phyloP scores from a whole-genome alignment of 148 eudicot genomes.

The Fagopyrum homotropicum region DNA sequence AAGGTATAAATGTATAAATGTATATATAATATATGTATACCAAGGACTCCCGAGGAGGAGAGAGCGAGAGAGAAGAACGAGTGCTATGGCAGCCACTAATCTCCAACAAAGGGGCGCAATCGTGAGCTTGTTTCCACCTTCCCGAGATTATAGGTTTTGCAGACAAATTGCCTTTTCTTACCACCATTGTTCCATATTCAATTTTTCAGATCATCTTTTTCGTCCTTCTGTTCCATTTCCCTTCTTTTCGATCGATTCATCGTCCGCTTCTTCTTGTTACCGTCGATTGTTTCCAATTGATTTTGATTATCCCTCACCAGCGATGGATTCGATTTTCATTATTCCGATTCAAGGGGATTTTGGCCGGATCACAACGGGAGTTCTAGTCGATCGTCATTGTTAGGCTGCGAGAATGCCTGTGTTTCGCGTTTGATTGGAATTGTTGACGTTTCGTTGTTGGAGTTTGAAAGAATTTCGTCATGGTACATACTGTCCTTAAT shows the following conservation, averaged over 20 bases:
- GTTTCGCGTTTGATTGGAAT: background rate
- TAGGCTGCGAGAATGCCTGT: conserved; percentile 2
- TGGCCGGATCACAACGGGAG: background rate
- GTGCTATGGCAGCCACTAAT: conserved; percentile 28
- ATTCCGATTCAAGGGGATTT: background rate
- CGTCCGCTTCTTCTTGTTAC: background rate
- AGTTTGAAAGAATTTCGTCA: conserved; percentile 6
- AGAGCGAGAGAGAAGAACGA: conserved; percentile 14
- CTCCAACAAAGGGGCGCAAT: conserved; percentile 18
- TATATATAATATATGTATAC: no score
- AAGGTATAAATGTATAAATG: no score
- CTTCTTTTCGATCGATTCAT: background rate
- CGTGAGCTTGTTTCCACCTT: conserved; percentile 18
- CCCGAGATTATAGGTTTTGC: conserved; percentile 19
- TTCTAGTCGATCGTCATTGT: background rate
- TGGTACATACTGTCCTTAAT: background rate
- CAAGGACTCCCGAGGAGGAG: conserved; percentile 2
- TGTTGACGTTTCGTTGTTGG: background rate
- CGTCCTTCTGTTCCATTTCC: background rate
- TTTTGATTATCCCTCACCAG: background rate
- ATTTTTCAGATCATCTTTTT: background rate
- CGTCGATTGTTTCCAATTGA: background rate
- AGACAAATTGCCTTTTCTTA: background rate
- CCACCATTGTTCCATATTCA: conserved; percentile 3
- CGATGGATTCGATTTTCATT: background rate